These are phyloP conservation scores for Solanum peruvianum DNA, from an alignment of 257 asterid species.

Conservation along the genomic window DNA sequence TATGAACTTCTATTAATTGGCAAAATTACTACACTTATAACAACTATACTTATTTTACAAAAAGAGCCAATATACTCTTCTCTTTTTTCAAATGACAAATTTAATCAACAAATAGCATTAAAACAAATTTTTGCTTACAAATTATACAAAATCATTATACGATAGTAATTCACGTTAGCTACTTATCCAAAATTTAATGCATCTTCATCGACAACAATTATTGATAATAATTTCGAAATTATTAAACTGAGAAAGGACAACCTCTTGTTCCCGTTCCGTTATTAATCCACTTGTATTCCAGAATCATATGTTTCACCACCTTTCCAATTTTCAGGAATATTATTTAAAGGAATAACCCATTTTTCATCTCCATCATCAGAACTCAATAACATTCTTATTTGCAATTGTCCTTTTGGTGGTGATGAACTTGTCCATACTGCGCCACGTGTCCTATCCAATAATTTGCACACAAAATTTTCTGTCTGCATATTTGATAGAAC, in stretches of 20 bases:
- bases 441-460: conserved; percentile 54
- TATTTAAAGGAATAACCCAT: conserved; percentile 56
- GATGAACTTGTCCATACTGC: conserved; percentile 65
- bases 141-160: neutral
- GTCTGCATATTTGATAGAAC: conserved; percentile 27
- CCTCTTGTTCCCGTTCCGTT: neutral
- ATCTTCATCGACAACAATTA: neutral
- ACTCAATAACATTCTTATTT: conserved; percentile 59
- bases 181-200: neutral
- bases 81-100: neutral
- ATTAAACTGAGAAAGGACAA: neutral
- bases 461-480: conserved; percentile 42
- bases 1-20: neutral
- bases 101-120: neutral
- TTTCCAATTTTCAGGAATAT: conserved; percentile 64
- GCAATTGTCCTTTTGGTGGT: conserved; percentile 60
- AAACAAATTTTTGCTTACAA: neutral
- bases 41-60: neutral
- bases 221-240: neutral
- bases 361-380: conserved; percentile 50
- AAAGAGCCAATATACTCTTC: neutral
- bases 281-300: conserved; percentile 48
- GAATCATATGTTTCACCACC: conserved; percentile 64
- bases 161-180: neutral
- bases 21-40: neutral